Evolutionary conservation across 805 yeast genomes (phyloP).

Genomic region (Metschnikowia gelsemii): DNA sequence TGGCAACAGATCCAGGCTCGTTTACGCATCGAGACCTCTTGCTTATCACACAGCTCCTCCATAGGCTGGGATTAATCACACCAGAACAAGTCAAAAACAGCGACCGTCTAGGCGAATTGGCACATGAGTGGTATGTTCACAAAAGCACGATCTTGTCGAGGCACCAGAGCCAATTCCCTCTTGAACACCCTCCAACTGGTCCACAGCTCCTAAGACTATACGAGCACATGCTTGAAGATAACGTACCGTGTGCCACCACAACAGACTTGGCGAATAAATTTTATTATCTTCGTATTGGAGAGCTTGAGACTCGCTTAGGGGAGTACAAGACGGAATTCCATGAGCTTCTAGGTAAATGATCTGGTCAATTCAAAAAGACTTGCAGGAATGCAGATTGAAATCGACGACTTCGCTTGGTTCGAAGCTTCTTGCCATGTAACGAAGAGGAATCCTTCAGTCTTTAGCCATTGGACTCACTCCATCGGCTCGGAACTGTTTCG

Average conservation of each 20-base stretch:
- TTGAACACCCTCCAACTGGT: slow-evolving; percentile 19
- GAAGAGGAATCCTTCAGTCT: too few species aligned
- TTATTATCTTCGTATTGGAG: slow-evolving; percentile 33
- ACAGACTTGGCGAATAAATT: slow-evolving; percentile 40
- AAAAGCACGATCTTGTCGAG: slow-evolving; percentile 27
- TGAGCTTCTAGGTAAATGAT: slow-evolving; percentile 1
- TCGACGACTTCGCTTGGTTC: too few species aligned
- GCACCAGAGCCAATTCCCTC: slow-evolving; percentile 18
- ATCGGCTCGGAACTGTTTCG: too few species aligned
- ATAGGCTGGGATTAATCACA: slow-evolving; percentile 31
- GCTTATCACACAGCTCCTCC: slow-evolving; percentile 39
- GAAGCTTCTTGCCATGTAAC: too few species aligned
- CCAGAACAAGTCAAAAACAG: slow-evolving; percentile 20
- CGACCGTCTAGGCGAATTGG: slow-evolving; percentile 26
- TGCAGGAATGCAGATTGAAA: too few species aligned
- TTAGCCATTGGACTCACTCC: too few species aligned
- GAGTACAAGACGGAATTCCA: slow-evolving; percentile 22
- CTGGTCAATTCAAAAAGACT: too few species aligned
- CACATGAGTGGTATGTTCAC: slow-evolving; percentile 32
- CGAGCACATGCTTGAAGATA: slow-evolving; percentile 26
- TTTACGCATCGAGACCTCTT: slow-evolving; percentile 33
- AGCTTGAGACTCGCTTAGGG: slow-evolving; percentile 29
- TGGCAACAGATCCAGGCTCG: slow-evolving; percentile 17
- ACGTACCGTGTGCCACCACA: slow-evolving; percentile 30
- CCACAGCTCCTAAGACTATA: slow-evolving; percentile 27